Base-by-base conservation (phyloP, 129 eudicot genomes). In the Smallanthus sonchifolius region DNA sequence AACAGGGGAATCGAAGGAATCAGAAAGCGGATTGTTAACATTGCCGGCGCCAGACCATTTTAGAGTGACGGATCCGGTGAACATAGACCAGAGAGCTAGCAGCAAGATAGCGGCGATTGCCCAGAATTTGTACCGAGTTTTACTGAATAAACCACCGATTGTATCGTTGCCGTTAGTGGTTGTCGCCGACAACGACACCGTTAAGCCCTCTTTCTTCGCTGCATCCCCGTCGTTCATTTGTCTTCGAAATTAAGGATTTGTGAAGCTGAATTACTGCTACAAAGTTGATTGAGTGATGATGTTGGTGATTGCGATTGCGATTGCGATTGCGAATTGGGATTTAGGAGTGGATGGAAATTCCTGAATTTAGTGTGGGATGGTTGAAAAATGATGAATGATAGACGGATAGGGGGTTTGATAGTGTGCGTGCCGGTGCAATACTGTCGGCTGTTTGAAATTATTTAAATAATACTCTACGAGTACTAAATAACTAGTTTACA, bases 51-150 rank as follows among this genome's bases (percentile, higher is more conserved):
- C 64, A 63, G 96, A 87, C 91, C 87, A 92, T 24, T 85, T 87
- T 10, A 92, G 88, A 67, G 97, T 87, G 32, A 92, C 85, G 28
- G 97, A 80, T 73, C 94, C 96, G 45, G 96, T 89, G 81, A 92
- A 80, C 96, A 92, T 89, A 4, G 97, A 92, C 97, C 96, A 92
- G 16, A 89, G 51, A 10, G 97, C 97, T 7, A 92, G 87, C 11
- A 89, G 47, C 13, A 86, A 70, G 19, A 92, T 89, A 0, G 84
- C 94, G 28, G 80, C 47, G 34, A 89, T 60, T 14, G 86, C 97
- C 96, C 96, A 92, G 39, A 92, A 74, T 74, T 92, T 92, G 76
- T 89, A 92, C 15, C 86, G 80, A 3, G 79, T 76, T 63, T 83
- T 77, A 7, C 86, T 86, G 28, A 92, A 89, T 42, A 92, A 38